These are phyloP conservation scores for Hortaea werneckii DNA, from an alignment of 2,329 filamentous ascomycete genomes.

Conservation along the genomic window DNA sequence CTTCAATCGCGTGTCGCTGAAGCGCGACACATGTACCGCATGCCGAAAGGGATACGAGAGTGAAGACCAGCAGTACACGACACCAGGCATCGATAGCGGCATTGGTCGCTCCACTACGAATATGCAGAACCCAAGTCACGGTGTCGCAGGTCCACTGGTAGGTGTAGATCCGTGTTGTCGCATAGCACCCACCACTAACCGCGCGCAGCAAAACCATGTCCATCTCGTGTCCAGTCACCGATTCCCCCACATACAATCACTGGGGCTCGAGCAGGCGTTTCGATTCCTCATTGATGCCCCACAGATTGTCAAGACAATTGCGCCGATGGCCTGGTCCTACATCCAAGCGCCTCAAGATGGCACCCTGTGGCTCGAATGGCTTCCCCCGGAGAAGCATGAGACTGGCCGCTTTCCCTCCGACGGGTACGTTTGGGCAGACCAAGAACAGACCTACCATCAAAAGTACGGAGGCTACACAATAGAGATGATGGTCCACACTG, in stretches of 20 bases:
- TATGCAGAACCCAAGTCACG: conserved; percentile 34
- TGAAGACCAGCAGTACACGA: too few species aligned
- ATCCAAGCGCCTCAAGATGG: conserved; percentile 74
- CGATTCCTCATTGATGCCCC: conserved; percentile 77
- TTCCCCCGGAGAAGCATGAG: conserved; percentile 61
- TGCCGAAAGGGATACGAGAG: too few species aligned
- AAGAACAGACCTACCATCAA: conserved; percentile 66
- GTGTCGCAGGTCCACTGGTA: conserved; percentile 37
- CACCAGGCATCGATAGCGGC: too few species aligned
- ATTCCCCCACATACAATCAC: conserved; percentile 62
- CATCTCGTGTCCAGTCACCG: conserved; percentile 78
- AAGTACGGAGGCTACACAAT: conserved; percentile 65
- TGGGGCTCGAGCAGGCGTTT: conserved; percentile 67
- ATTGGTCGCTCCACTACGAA: not conserved
- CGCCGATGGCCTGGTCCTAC: conserved; percentile 89
- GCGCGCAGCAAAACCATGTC: conserved; percentile 67
- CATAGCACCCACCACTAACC: conserved; percentile 3
- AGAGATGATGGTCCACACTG: conserved; percentile 77
- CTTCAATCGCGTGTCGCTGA: too few species aligned
- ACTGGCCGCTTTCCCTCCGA: conserved; percentile 75
- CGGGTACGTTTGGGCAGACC: conserved; percentile 82
- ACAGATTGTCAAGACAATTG: conserved; percentile 71
- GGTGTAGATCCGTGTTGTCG: not conserved
- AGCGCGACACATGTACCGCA: too few species aligned
- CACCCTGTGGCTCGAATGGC: conserved; percentile 78